Evolutionary conservation across 495 filamentous ascomycete species (phyloP), one percentile per base, ranked within the genome.

Genomic region (Podospora bellae-mahoneyi): DNA sequence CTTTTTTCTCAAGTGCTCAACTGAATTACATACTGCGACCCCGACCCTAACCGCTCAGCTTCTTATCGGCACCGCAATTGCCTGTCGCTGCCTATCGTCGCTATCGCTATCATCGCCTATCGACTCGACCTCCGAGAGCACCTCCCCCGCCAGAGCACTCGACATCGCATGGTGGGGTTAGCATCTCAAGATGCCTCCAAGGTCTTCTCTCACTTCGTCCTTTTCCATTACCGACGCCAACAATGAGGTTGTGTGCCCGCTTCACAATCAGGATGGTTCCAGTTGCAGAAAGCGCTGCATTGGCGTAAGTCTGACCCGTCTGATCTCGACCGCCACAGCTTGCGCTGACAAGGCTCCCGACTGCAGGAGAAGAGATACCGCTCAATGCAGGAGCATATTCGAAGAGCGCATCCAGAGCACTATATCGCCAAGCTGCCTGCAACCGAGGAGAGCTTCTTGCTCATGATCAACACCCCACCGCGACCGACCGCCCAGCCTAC

Each of bases 301-400:
- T 75, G 95, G 95, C 79, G 95, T 98, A 83, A 92, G 94, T 92
- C 68, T 64, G n/a, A 32, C 66, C 67, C 64, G 67, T 64, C 71
- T 60, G 71, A 66, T 62, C 65, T 66, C 64, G 65, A 69, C 66
- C 69, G 72, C 67, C 66, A 68, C 57, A 70, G 65, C 66, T 65
- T 32, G 30, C 39, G n/a, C 57, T 56, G 65, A 66, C 57, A 63
- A 64, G 53, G 27, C 48, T 7, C 7, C 60, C 26, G 53, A 62
- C 44, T 68, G 58, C 80, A 97, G 93, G 93, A 97, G 82, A 97
- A 97, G 80, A 90, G 93, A 74, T 99, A 93, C 84, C 94, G 95
- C 76, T 97, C 94, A 63, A 99, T 99, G 91, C 96, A 97, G 83
- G 95, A 99, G 86, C 95, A 99, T 75, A 98, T 99, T 72, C 92